Base-by-base conservation (phyloP, 768 basidiomycete genomes). In the Dentipellis fragilis region DNA sequence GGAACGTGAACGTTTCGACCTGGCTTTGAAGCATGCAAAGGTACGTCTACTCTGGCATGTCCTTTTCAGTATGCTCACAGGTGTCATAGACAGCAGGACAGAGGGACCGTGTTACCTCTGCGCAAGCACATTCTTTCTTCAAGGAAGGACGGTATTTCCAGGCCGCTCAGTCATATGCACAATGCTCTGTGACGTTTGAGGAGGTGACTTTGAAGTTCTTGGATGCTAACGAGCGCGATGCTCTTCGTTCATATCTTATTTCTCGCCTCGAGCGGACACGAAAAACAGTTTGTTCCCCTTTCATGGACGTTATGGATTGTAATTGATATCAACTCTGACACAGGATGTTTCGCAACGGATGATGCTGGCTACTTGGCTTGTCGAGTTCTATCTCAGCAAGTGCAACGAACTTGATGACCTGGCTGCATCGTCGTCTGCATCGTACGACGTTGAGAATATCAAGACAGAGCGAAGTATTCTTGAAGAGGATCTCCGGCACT, bases 281-380 rank as follows among this genome's bases (percentile, higher is more conserved):
- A 55, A 93, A 89, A 71, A 80, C 77, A 49, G 95, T 93, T 56
- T 61, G 86, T 69, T 8, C 10, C 19, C 9, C 23, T 21, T 0
- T 17, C 19, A 19, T 19, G 4, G 17, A 4, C 10, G 11, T 11
- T 17, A 16, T 34, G 23, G 4, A 22, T 29, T 23, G 17, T 21
- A 2, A 3, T 48, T 45, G 46, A 23, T 49, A 42, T 39, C 55
- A 11, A 29, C 40, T 39, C 29, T 1, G 35, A 35, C 49, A 51
- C 55, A 97, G 94, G 93, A 96, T 63, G 62, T 88, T 39, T 93
- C 92, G 0, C 94, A 97, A 67, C 80, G 96, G 40, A 93, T 93
- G 87, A 93, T 98, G 84, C 73, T 99, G 17, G 94, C 96, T 16
- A 97, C 93, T 0, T 99, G 96, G 96, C 82, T 99, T 11, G 87